Base-by-base conservation (phyloP, 2,329 filamentous ascomycete genomes). In the Fusarium cyanostomum region DNA sequence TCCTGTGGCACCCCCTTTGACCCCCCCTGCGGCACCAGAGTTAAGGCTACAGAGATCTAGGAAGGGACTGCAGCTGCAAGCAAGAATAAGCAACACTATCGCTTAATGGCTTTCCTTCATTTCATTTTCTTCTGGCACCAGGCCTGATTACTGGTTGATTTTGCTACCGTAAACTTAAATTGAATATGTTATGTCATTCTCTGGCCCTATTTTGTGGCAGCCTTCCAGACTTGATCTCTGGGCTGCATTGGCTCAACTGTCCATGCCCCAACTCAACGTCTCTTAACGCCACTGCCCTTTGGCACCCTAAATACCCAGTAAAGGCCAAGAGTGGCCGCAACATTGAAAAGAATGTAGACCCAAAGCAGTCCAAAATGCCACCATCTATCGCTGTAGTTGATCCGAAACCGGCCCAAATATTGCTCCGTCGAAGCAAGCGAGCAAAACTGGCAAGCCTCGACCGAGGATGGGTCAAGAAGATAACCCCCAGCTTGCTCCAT, bases 311-410 rank as follows among this genome's bases (percentile, higher is more conserved):
- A 73, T 49, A 80, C 43, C 78, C 79, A 85, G 64, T 85, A 85
- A 24, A 85, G 67, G 1, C 75, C 71, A 13, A 84, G 68, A 0
- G 82, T 81, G 1, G 76, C 80, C 9, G 72, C 71, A 12, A 82
- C 66, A 45, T 86, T 86, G 62, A 84, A 82, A 4, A 76, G 70
- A 30, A 84, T 76, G 52, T 84, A 86, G 0, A 77, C 79, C 75
- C 82, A 86, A 38, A 85, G 71, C 4, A 87, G 72, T 0, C 84
- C 84, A 52, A 81, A 84, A 54, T 87, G 82, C 49, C 84, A 78
- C 83, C 84, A 87, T n/a, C 82, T 71, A 35, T 84, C 68, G 33
- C 70, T 70, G 56, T 83, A 86, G 31, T 75, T 75, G 45, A 83
- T 81, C 24, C 78, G 74, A 24, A 80, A 78, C 0, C 21, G 53